Evolutionary conservation across 441 rosid genomes (phyloP), one percentile per base, ranked within the genome.

Genomic region (Hura crepitans): DNA sequence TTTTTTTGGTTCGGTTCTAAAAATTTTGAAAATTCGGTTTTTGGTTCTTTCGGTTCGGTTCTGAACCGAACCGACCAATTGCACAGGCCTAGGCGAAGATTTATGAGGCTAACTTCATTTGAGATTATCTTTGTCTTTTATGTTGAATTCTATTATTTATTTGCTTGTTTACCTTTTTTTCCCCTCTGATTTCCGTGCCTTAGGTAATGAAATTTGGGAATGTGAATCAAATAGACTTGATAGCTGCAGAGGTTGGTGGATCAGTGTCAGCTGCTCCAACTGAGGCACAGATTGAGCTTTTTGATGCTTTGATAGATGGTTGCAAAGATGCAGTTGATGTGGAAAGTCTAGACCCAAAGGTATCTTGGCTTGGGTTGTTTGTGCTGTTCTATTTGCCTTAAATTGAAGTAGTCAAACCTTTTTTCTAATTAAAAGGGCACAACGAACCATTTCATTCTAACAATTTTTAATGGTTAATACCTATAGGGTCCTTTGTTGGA

Each of bases 131-230:
- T n/a, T 27, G n/a, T 28, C 30, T 0, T n/a, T n/a, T n/a, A n/a
- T 50, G 28, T 33, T 22, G 31, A 35, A 8, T 45, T 27, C 13
- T 10, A 37, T 46, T 62, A 65, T 75, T 33, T 10, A 58, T 37
- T 51, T 50, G n/a, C n/a, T n/a, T n/a, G n/a, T n/a, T n/a, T n/a
- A n/a, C n/a, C 28, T n/a, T 58, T 39, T 2, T n/a, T n/a, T n/a
- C n/a, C n/a, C 3, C 51, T 17, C n/a, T 14, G 7, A n/a, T 47
- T 30, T 47, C 56, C 54, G 47, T 28, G 15, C 39, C 62, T 61
- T 69, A 96, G 99, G 95, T 93, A 60, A 85, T 90, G 91, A 96
- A 93, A 80, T 96, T 88, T 80, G 98, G 97, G 66, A 91, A 87
- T 78, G 90, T 82, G 56, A 85, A 76, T 70, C 99, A 93, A 78